phyloP scores from a whole-genome alignment of 2,329 filamentous ascomycete genomes.

The Venturia pyrina region DNA sequence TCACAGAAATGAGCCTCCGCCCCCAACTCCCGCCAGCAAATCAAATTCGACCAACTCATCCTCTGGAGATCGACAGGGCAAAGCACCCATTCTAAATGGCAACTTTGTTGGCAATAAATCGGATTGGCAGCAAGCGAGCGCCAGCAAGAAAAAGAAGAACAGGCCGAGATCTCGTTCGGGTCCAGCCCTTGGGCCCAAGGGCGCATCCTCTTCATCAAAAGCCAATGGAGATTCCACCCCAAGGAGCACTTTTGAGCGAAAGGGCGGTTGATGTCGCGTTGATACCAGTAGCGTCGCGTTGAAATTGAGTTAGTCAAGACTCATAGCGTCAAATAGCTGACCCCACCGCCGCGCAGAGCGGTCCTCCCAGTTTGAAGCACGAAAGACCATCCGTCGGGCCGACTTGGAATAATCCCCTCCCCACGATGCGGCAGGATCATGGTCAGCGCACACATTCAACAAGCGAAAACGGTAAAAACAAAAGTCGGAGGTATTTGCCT shows the following conservation, averaged over 20 bases:
- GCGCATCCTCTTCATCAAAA: constrained; percentile 3
- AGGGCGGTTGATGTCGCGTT: constrained; percentile 28
- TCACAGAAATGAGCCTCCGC: neutral
- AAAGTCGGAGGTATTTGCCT: neutral
- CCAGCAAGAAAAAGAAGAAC: constrained; percentile 1
- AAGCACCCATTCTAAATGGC: neutral
- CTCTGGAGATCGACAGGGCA: neutral
- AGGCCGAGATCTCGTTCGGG: neutral
- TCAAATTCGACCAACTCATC: neutral
- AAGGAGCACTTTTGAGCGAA: constrained; percentile 34
- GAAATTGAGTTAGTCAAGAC: neutral
- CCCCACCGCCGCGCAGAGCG: neutral
- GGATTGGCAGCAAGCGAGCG: neutral
- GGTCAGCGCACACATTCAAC: neutral
- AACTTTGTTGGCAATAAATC: neutral
- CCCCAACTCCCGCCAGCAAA: neutral
- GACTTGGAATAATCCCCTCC: neutral
- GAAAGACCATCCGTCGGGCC: no score
- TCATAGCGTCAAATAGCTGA: neutral
- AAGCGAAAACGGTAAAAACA: neutral
- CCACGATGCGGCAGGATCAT: neutral
- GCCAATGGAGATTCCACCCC: constrained; percentile 32
- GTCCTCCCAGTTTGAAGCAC: no score
- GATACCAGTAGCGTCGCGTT: neutral
- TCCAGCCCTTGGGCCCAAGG: neutral